Conservation (phyloP, 1,139 yeast species). For the Yamadazyma sp. region DNA sequence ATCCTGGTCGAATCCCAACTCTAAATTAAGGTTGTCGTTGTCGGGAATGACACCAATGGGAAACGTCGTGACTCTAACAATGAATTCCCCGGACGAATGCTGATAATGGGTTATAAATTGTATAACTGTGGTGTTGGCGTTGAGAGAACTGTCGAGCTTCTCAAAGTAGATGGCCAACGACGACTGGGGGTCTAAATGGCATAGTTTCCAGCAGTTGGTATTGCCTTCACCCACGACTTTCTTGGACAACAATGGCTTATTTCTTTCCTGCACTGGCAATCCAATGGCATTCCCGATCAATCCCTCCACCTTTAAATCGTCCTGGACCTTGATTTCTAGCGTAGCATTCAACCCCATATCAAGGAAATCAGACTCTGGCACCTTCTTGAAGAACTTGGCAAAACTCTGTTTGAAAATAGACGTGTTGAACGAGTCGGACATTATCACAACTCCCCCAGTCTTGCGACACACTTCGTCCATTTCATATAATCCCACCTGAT, state of each 20-base stretch:
- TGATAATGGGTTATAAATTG: constrained; percentile 82
- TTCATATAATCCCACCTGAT: constrained; percentile 64
- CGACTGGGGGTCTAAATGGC: constrained; percentile 55
- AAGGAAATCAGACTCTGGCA: constrained; percentile 29
- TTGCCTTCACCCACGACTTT: constrained; percentile 48
- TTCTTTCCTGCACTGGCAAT: constrained; percentile 32
- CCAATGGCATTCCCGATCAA: constrained; percentile 59
- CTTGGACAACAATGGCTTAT: constrained; percentile 27
- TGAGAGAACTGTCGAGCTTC: constrained; percentile 36
- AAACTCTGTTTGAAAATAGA: constrained; percentile 67
- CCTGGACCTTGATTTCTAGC: constrained; percentile 50
- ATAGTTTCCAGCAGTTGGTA: constrained; percentile 62
- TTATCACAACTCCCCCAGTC: constrained; percentile 63
- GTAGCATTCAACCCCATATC: constrained; percentile 60
- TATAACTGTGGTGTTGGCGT: constrained; percentile 36
- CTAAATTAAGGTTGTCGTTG: constrained; percentile 39
- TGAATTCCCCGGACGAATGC: constrained; percentile 47
- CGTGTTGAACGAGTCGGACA: constrained; percentile 64
- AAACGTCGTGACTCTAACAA: constrained; percentile 52
- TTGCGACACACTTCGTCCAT: constrained; percentile 59
- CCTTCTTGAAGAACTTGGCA: constrained; percentile 47
- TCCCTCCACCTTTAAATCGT: constrained; percentile 55
- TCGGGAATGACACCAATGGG: constrained; percentile 44
- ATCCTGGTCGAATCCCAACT: constrained; percentile 62
- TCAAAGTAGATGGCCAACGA: constrained; percentile 61